Evolutionary conservation across 2,329 filamentous ascomycete genomes (phyloP), one percentile per base, ranked within the genome.

Genomic region (Basipetospora chlamydospora): DNA sequence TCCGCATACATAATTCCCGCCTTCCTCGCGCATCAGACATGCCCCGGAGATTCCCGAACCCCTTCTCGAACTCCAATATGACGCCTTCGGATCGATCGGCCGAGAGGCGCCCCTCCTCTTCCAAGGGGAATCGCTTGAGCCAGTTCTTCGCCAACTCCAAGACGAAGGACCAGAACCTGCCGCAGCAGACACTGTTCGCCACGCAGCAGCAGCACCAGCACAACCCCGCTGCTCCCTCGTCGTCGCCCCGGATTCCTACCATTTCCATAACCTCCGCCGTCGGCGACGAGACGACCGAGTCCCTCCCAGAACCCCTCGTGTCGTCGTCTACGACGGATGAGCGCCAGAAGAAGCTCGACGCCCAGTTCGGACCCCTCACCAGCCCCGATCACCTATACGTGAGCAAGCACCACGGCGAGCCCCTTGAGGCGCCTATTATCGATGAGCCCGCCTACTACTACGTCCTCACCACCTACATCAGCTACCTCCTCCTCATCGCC

Each of bases 401-500:
- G 44, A 95, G 87, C 66, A 76, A 80, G 57, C 86, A 92, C 55
- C 76, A 80, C 42, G 88, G 87, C 47, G 73, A 77, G 48, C 73
- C 79, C 26, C 80, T 96, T 40, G 76, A 77, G 31, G 73, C 85
- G 26, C 87, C 88, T 5, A 66, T 96, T 41, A 84, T 94, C 54
- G 90, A 98, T 52, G 88, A 95, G 57, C 88, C 90, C 28, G 85
- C 88, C 13, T 96, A 95, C 63, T 96, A 87, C 67, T 95, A 83
- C 61, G 75, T 98, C 50, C 72, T 98, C 47, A 96, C 90, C 25
- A 98, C 90, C 50, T 98, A 98, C 66, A 84, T 98, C 59, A 95
- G 86, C 61, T 98, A 98, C 59, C 71, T 98, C 44, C 78, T 96
- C 47, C 73, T 98, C 49, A 96, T 98, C 54, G 76, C 90, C 45